Percentiles rank a stretch among this genome's conserved stretches.
Conservation (phyloP, 768 basidiomycete genomes). For the Suillus spraguei region DNA sequence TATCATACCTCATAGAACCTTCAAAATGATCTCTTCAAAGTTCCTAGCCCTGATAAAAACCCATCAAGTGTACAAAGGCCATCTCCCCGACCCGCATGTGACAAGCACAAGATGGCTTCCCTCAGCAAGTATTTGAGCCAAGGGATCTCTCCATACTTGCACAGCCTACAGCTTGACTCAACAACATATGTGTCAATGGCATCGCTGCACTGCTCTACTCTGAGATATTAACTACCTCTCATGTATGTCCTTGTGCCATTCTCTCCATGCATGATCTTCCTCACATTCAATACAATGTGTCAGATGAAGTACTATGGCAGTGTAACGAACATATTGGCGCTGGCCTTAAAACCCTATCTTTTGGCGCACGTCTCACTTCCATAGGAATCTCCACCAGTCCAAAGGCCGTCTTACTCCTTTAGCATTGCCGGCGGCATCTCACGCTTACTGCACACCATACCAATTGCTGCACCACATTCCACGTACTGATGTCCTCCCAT, state of each 20-base stretch:
- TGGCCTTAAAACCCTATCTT: too few relatives aligned
- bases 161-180: conserved; percentile 2
- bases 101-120: conserved; percentile 4
- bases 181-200: conserved; percentile 13
- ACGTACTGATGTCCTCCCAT: too few relatives aligned
- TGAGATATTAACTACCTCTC: neutral
- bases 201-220: conserved; percentile 9
- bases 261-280: conserved; percentile 9
- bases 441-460: too few relatives aligned
- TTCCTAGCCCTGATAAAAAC: neutral
- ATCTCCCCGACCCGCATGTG: neutral
- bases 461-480: too few relatives aligned
- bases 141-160: conserved; percentile 7
- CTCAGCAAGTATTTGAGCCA: conserved; percentile 7
- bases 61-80: neutral
- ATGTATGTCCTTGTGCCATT: neutral
- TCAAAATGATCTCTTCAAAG: neutral
- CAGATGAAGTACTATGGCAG: conserved; percentile 27
- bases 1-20: neutral
- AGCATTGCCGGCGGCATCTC: too few relatives aligned
- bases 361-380: too few relatives aligned
- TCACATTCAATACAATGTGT: conserved; percentile 1
- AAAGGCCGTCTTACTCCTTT: too few relatives aligned
- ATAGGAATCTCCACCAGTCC: too few relatives aligned
- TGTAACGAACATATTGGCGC: too few relatives aligned